Percentiles rank a stretch among this genome's conserved stretches.
Evolutionary conservation across 495 filamentous ascomycete genomes (phyloP).

Genomic region (Trichoderma parareesei): DNA sequence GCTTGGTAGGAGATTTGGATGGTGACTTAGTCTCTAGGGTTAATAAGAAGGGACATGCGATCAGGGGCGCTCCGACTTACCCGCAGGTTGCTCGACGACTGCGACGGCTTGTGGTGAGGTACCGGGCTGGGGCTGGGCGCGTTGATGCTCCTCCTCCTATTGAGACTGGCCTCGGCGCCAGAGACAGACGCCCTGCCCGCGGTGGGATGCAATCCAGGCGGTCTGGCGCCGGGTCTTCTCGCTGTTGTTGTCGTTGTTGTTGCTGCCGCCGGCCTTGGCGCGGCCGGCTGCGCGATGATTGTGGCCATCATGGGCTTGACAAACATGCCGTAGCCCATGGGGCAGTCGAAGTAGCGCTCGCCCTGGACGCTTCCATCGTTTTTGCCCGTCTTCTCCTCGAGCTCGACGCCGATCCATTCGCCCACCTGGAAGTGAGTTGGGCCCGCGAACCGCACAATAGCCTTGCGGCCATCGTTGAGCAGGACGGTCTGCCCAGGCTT

Average conservation of each 20-base stretch:
- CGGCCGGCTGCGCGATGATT: constrained; percentile 50
- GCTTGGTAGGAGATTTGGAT: constrained; percentile 74
- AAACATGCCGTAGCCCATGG: constrained; percentile 80
- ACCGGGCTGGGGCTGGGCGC: constrained; percentile 58
- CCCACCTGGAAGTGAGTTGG: constrained; percentile 68
- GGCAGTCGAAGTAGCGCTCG: constrained; percentile 82
- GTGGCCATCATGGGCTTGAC: constrained; percentile 56
- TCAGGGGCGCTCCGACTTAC: constrained; percentile 33
- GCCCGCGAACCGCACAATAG: constrained; percentile 72
- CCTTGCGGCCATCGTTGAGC: constrained; percentile 68
- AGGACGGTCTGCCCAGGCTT: constrained; percentile 46
- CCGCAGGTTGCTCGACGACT: constrained; percentile 47
- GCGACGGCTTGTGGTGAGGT: constrained; percentile 32
- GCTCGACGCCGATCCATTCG: constrained; percentile 86
- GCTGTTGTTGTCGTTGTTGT: not conserved
- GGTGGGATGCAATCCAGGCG: constrained; percentile 28
- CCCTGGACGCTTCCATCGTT: constrained; percentile 91
- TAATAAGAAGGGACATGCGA: constrained; percentile 12
- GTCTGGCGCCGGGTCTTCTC: constrained; percentile 25
- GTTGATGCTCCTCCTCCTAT: constrained; percentile 56
- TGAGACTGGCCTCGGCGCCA: constrained; percentile 39
- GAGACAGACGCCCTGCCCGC: constrained; percentile 22
- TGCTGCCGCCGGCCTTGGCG: constrained; percentile 19
- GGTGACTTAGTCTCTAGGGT: constrained; percentile 49
- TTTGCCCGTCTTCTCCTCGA: constrained; percentile 77